Evolutionary conservation across 345 rosid species (phyloP), one percentile per base, ranked within the genome.

Genomic region (Hibiscus mutabilis): DNA sequence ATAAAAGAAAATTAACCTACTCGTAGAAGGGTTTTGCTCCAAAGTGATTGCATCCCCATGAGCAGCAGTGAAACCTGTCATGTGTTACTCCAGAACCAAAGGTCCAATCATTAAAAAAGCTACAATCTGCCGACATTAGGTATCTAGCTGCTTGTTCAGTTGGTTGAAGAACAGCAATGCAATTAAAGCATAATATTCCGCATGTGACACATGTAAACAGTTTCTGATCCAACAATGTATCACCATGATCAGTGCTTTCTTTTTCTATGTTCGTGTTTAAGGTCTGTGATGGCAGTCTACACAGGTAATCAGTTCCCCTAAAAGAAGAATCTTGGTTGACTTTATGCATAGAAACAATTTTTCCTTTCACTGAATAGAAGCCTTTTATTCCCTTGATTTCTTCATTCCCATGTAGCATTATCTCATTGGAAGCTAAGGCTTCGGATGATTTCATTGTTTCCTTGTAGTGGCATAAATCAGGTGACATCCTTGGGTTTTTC

Each of bases 141-240:
- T 88, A 88, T 80, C 88, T 83, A 44, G 96, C 88, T 35, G 97
- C 89, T 71, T 84, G 83, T 84, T 90, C 94, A 57, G 77, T 88
- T 13, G 99, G 99, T 82, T 87, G 92, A 79, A 92, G 65, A 53
- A 95, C 73, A 68, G 97, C 98, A 74, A 91, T 80, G 68, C 99
- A 95, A 77, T 84, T 87, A 80, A 89, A 92, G 80, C 91, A 79
- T 83, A 90, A 79, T 71, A 95, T 82, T 78, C 99, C 99, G 75
- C 99, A 95, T 0, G 97, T 86, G n/a, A n/a, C n/a, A n/a, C n/a
- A n/a, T n/a, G n/a, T n/a, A 77, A 95, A 95, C 65, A 88, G 89
- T 79, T 96, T 89, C 82, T 92, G 99, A 84, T 90, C 90, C 0
- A 96, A 90, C 69, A 89, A 76, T 76, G 82, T 84, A 71, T 82